Evolutionary conservation across 495 filamentous ascomycete genomes (phyloP).

Genomic region (Talaromyces nanjingensis): DNA sequence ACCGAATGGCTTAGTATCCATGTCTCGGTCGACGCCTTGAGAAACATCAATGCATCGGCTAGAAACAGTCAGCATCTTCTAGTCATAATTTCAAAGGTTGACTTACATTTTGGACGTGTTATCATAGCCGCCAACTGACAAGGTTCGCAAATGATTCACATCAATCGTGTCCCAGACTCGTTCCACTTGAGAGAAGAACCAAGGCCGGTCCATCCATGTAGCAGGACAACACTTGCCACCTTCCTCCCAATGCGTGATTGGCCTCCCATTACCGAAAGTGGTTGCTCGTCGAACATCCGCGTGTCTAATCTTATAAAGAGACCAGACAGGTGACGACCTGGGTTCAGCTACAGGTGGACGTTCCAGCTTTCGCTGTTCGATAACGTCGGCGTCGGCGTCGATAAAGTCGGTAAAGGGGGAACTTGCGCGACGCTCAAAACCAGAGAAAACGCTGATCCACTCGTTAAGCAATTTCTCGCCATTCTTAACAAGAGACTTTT

Average conservation of each 20-base stretch:
- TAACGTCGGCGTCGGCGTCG: slow-evolving; percentile 46
- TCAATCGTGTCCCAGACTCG: slow-evolving; percentile 66
- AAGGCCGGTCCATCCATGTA: slow-evolving; percentile 49
- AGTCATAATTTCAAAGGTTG: too few species aligned
- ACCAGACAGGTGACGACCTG: slow-evolving; percentile 39
- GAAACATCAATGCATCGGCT: slow-evolving; percentile 61
- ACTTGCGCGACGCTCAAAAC: slow-evolving; percentile 53
- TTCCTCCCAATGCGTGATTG: slow-evolving; percentile 51
- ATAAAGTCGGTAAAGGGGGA: slow-evolving; percentile 58
- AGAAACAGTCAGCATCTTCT: slow-evolving; percentile 8
- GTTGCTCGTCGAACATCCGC: slow-evolving; percentile 36
- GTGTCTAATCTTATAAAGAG: slow-evolving; percentile 49
- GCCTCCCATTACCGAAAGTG: slow-evolving; percentile 43
- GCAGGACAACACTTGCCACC: slow-evolving; percentile 41
- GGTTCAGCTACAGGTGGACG: slow-evolving; percentile 37
- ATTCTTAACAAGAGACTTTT: slow-evolving; percentile 27
- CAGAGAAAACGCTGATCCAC: slow-evolving; percentile 33
- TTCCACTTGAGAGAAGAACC: slow-evolving; percentile 40
- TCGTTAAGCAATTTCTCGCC: slow-evolving; percentile 11
- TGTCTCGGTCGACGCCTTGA: slow-evolving; percentile 64
- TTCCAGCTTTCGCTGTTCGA: slow-evolving; percentile 46
- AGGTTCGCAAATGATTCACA: slow-evolving; percentile 45
- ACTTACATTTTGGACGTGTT: slow-evolving; percentile 55
- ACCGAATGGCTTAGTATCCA: slow-evolving; percentile 43
- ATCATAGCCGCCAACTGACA: slow-evolving; percentile 41